Percentiles rank a stretch among this genome's conserved stretches.
Conservation (phyloP, 176 grass and related monocot genomes). For the Lolium rigidum region DNA sequence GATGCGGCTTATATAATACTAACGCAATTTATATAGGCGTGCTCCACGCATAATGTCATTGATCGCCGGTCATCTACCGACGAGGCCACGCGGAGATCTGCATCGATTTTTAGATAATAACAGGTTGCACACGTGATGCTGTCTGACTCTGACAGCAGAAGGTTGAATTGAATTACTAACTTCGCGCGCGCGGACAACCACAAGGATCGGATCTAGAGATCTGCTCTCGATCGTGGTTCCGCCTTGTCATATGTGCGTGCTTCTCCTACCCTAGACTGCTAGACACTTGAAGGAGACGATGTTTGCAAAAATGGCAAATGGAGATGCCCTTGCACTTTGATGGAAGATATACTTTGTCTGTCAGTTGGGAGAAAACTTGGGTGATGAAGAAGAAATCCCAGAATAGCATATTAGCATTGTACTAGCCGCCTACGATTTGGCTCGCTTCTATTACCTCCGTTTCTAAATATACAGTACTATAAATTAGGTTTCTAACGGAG, state of each 20-base stretch:
- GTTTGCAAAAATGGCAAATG: not conserved
- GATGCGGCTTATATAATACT: not conserved
- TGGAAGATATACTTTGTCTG: not conserved
- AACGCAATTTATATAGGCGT: not conserved
- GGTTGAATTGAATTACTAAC: constrained; percentile 1
- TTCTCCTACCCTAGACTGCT: not conserved
- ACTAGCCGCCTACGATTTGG: not conserved
- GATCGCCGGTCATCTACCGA: not conserved
- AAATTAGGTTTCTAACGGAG: too few species aligned
- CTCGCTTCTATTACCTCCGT: not conserved
- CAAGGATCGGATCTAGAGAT: constrained; percentile 14
- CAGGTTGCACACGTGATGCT: not conserved
- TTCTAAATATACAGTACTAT: too few species aligned
- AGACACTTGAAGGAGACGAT: not conserved
- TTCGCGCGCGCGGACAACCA: not conserved
- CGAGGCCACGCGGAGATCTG: not conserved
- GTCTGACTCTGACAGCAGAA: not conserved
- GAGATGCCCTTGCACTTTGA: not conserved
- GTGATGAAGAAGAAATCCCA: not conserved
- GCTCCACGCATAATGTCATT: not conserved
- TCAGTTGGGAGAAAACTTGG: not conserved
- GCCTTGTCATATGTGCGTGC: not conserved
- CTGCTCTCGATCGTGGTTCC: not conserved
- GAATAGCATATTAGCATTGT: not conserved
- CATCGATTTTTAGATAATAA: not conserved